Evolutionary conservation across 345 rosid species (phyloP).

Genomic region (Eucalyptus guilfoylei): DNA sequence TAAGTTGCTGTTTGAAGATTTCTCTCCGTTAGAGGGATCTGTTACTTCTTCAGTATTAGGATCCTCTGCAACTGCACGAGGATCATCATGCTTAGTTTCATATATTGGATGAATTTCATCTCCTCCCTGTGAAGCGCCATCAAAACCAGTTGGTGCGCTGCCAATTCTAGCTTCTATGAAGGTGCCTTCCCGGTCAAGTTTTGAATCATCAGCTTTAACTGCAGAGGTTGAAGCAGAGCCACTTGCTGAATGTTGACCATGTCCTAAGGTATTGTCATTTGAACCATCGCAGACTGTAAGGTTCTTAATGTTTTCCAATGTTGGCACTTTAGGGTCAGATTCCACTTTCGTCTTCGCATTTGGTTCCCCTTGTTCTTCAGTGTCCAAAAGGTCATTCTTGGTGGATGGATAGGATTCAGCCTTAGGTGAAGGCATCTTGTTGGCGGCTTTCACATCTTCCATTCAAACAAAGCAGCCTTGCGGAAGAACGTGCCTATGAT

Average conservation of each 20-base stretch:
- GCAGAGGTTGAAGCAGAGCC: background rate
- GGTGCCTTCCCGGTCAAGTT: background rate
- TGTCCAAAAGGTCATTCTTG: background rate
- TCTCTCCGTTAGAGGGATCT: background rate
- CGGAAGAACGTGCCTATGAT: background rate
- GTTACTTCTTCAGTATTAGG: background rate
- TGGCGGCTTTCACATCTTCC: background rate
- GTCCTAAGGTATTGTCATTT: background rate
- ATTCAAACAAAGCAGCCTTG: background rate
- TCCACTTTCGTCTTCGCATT: background rate
- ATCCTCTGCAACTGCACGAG: background rate
- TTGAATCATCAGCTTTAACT: background rate
- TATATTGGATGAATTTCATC: constrained; percentile 4
- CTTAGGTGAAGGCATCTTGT: background rate
- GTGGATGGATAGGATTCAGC: background rate
- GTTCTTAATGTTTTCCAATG: background rate
- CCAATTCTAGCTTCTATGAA: background rate
- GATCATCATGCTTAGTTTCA: background rate
- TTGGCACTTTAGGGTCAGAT: background rate
- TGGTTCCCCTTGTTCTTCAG: background rate
- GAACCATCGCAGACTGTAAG: background rate
- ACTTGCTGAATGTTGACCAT: background rate
- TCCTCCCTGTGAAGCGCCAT: background rate
- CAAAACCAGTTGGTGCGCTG: background rate
- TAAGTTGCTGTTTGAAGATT: background rate